Evolutionary conservation across 257 asterid species (phyloP), one percentile per base, ranked within the genome.

Genomic region (Datura wrightii): DNA sequence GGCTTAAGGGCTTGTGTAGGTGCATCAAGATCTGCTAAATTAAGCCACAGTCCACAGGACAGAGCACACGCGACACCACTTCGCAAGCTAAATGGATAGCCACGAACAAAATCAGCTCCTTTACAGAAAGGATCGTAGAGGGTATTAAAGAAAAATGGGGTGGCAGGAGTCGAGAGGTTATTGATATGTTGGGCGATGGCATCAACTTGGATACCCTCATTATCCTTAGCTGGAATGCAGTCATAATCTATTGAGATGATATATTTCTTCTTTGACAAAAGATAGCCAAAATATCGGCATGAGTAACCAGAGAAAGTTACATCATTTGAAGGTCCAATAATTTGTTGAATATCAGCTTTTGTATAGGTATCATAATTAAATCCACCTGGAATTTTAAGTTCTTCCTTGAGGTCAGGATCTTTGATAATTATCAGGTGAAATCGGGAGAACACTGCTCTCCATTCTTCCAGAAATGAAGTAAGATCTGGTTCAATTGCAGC

Each of bases 1-100:
- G 94, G 94, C 84, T 94, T 94, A 52, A 96, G 95, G 69, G 96
- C 98, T 86, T 96, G 99, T 0, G 99, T 94, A 13, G 99, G 99
- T 5, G 99, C 98, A 71, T 96, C 99, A 69, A 85, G 91, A 80
- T 96, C 99, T 2, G 99, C 97, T 86, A 96, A 88, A 60, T 96
- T 94, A 42, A 96, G 98, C 98, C 99, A 96, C 53, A 94, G 87
- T 52, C 99, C 99, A 79, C 97, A 93, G 10, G 99, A 96, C 24
- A 94, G 89, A n/a, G 96, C 97, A 48, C 98, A 94, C 6, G 92
- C 84, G 24, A 96, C 99, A 79, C 99, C 99, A 52, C 67, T 91
- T 52, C 99, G 87, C 90, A 96, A 84, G 92, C 99, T 96, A 87
- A 96, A 96, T 3, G 99, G 99, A 84, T 96, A 96, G 48, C 99